phyloP scores from a whole-genome alignment of 305 asterid genomes.

The Fraxinus sp. region DNA sequence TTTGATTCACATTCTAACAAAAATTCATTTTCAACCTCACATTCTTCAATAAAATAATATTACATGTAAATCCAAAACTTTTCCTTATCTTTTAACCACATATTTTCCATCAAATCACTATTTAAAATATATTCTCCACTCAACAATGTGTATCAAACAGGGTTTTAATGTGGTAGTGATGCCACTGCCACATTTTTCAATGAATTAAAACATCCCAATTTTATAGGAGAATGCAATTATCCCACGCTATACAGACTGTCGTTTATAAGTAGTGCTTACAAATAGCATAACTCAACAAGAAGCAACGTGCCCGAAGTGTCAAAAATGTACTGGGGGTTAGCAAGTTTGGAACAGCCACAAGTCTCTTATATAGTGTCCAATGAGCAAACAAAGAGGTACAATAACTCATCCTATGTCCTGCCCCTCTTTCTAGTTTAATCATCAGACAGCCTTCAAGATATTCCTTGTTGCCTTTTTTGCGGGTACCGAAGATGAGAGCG shows the following conservation, averaged over 20 bases:
- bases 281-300: not conserved
- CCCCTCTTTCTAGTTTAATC: not conserved
- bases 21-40: too few relatives aligned
- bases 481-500: not conserved
- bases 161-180: not conserved
- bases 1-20: too few relatives aligned
- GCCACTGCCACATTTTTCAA: too few relatives aligned
- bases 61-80: too few relatives aligned
- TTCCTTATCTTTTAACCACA: too few relatives aligned
- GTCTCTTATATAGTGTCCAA: not conserved
- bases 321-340: not conserved
- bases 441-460: not conserved
- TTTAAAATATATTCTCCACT: too few relatives aligned
- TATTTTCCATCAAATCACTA: too few relatives aligned
- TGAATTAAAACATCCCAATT: not conserved
- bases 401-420: not conserved
- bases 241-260: not conserved
- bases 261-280: not conserved
- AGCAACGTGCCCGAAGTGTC: not conserved
- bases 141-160: too few relatives aligned
- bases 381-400: not conserved
- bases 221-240: not conserved
- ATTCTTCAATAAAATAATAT: too few relatives aligned
- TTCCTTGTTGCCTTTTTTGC: not conserved
- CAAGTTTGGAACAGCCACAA: not conserved